phyloP scores from a whole-genome alignment of 306 rosid genomes.

The Prunus campanulata region DNA sequence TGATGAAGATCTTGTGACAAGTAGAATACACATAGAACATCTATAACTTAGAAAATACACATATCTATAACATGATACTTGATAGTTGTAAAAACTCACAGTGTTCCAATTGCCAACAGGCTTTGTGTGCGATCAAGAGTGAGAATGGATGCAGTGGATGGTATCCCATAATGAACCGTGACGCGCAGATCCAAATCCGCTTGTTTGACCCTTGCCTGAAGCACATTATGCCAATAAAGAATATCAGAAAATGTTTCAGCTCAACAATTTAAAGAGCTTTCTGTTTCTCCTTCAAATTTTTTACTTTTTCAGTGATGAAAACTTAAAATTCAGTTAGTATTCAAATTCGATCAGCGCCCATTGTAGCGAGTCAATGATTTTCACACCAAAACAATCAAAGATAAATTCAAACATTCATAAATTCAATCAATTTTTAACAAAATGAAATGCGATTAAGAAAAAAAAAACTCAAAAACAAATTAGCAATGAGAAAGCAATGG shows the following conservation, averaged over 20 bases:
- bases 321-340: background rate
- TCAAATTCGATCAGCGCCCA: background rate
- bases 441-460: background rate
- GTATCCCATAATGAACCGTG: slow-evolving; percentile 74
- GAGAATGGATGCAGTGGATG: slow-evolving; percentile 76
- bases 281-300: background rate
- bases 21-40: background rate
- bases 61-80: background rate
- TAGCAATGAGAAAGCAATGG: background rate
- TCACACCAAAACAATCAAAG: background rate
- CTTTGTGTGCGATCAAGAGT: slow-evolving; percentile 68
- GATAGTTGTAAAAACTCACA: slow-evolving; percentile 44
- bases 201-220: slow-evolving; percentile 30
- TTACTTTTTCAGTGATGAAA: background rate
- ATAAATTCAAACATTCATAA: background rate
- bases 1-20: background rate
- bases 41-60: background rate
- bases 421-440: background rate
- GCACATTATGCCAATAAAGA: slow-evolving; percentile 27
- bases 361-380: background rate
- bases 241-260: slow-evolving; percentile 14
- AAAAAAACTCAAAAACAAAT: background rate
- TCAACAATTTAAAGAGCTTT: background rate
- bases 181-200: slow-evolving; percentile 55
- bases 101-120: slow-evolving; percentile 73